phyloP scores from a whole-genome alignment of 331 rosid genomes.

The Rhamnella rubrinervis region DNA sequence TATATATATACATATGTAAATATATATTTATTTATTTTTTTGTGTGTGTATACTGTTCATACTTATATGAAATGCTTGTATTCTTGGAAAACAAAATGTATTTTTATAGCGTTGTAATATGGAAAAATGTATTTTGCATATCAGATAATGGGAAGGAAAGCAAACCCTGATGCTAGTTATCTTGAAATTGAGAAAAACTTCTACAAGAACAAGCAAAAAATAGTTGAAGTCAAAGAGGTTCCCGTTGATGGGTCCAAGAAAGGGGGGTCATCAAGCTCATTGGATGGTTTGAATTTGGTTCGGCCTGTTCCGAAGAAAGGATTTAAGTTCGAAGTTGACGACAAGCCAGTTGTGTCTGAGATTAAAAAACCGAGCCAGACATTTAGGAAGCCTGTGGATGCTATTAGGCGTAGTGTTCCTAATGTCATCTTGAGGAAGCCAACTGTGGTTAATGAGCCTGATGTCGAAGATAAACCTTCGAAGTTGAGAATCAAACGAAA shows the following conservation, averaged over 20 bases:
- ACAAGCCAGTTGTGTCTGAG: slow-evolving; percentile 35
- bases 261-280: slow-evolving; percentile 38
- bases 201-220: slow-evolving; percentile 62
- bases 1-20: no score
- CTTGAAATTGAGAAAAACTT: slow-evolving; percentile 83
- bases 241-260: slow-evolving; percentile 56
- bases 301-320: slow-evolving; percentile 74
- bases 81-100: not conserved
- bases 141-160: slow-evolving; percentile 90
- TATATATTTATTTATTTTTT: not conserved
- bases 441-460: slow-evolving; percentile 43
- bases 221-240: slow-evolving; percentile 55
- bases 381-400: slow-evolving; percentile 33
- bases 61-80: not conserved
- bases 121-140: slow-evolving; percentile 11
- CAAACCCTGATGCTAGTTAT: slow-evolving; percentile 70
- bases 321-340: slow-evolving; percentile 34
- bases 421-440: slow-evolving; percentile 88
- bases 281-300: slow-evolving; percentile 59
- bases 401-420: slow-evolving; percentile 52
- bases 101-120: not conserved
- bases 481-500: slow-evolving; percentile 70
- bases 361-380: slow-evolving; percentile 45
- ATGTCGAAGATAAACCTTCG: slow-evolving; percentile 33
- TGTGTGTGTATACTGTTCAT: not conserved